Evolutionary conservation across 2,329 filamentous ascomycete genomes (phyloP).

Genomic region (Akanthomyces lecanii): DNA sequence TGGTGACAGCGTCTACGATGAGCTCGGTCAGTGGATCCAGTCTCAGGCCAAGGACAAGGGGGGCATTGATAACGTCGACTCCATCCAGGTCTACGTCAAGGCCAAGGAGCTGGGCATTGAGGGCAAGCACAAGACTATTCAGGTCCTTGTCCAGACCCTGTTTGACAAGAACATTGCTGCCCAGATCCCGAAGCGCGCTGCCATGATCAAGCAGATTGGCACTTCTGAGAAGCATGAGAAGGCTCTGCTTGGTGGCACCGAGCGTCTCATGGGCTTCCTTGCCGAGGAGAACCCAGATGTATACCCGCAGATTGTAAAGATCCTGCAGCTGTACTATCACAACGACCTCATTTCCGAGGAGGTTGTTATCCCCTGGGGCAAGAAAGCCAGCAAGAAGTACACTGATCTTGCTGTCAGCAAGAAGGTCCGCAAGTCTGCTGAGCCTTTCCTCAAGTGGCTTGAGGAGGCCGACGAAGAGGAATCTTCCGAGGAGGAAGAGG

Average conservation of each 20-base stretch:
- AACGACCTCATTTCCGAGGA: constrained; percentile 86
- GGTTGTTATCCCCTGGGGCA: constrained; percentile 83
- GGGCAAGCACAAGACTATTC: constrained; percentile 85
- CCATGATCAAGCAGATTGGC: constrained; percentile 88
- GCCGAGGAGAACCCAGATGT: constrained; percentile 77
- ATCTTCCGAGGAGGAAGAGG: constrained; percentile 53
- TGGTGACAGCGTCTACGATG: constrained; percentile 76
- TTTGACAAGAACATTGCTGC: constrained; percentile 87
- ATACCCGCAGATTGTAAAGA: constrained; percentile 70
- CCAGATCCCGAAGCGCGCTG: constrained; percentile 79
- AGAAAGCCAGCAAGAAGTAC: constrained; percentile 97
- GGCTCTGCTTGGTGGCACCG: constrained; percentile 89
- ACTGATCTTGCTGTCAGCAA: constrained; percentile 83
- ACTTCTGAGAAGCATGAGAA: constrained; percentile 93
- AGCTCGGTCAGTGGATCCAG: constrained; percentile 89
- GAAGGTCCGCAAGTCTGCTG: constrained; percentile 92
- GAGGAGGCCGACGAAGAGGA: constrained; percentile 77
- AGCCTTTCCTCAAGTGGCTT: constrained; percentile 93
- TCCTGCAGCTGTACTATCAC: constrained; percentile 87
- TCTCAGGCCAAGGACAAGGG: constrained; percentile 67
- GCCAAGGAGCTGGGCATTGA: constrained; percentile 95
- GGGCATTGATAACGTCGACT: constrained; percentile 73
- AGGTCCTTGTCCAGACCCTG: constrained; percentile 87
- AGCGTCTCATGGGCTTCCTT: constrained; percentile 74
- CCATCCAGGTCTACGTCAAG: constrained; percentile 91